Conservation (phyloP, 768 basidiomycete species). For the Agrocybe chaxingu region DNA sequence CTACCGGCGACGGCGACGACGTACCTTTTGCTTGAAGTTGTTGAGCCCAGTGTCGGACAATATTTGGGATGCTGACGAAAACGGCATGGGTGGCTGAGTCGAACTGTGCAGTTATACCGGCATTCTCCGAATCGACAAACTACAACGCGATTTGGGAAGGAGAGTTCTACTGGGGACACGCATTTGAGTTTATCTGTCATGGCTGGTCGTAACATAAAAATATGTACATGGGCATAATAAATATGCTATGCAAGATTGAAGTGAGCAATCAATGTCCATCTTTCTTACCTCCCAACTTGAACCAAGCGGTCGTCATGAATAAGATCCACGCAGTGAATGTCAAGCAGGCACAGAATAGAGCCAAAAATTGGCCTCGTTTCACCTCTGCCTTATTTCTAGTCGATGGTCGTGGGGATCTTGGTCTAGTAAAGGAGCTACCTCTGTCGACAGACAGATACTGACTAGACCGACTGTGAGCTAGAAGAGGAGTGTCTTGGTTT, state of each 20-base stretch:
- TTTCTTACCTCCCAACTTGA: slow-evolving; percentile 38
- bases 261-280: slow-evolving; percentile 5
- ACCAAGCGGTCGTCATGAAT: slow-evolving; percentile 61
- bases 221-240: neutral
- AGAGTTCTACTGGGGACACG: neutral
- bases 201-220: neutral
- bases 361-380: slow-evolving; percentile 50
- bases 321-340: slow-evolving; percentile 58
- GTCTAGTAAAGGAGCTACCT: neutral
- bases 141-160: too few relatives aligned
- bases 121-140: slow-evolving; percentile 20
- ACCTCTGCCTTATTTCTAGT: slow-evolving; percentile 25
- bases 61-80: slow-evolving; percentile 16
- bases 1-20: slow-evolving; percentile 18
- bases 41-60: slow-evolving; percentile 27
- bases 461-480: neutral
- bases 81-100: slow-evolving; percentile 27
- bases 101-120: slow-evolving; percentile 38
- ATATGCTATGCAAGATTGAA: neutral
- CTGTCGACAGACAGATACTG: neutral
- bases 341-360: slow-evolving; percentile 35
- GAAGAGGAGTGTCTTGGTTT: slow-evolving; percentile 15
- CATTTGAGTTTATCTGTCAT: neutral
- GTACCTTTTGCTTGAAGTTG: slow-evolving; percentile 39
- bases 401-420: neutral